These are phyloP conservation scores for Fallopia convolvulus DNA, from an alignment of 148 eudicot genomes.

Conservation along the genomic window DNA sequence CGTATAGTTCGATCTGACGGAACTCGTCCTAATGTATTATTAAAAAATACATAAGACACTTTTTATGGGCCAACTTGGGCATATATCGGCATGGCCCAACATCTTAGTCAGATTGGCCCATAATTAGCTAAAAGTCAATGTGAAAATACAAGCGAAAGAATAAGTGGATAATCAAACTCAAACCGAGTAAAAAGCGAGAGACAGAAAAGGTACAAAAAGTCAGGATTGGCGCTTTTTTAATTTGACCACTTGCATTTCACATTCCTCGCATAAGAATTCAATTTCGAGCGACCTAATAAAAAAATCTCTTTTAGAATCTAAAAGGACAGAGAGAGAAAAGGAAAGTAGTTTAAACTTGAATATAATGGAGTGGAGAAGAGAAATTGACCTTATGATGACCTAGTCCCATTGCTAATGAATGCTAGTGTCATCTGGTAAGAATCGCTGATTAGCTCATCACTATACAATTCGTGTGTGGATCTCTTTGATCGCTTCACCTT, in stretches of 20 bases:
- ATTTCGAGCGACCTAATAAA: neutral
- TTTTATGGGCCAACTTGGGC: neutral
- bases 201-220: neutral
- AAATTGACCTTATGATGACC: neutral
- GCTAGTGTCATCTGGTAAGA: neutral
- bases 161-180: neutral
- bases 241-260: neutral
- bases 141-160: neutral
- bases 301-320: neutral
- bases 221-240: neutral
- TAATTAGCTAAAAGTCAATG: neutral
- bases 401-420: neutral
- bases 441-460: neutral
- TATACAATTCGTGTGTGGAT: neutral
- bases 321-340: neutral
- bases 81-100: neutral
- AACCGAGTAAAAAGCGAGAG: neutral
- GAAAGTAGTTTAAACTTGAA: neutral
- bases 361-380: neutral
- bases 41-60: too few relatives aligned
- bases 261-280: neutral
- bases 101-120: neutral
- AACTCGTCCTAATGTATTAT: too few relatives aligned
- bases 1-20: too few relatives aligned
- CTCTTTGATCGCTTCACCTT: conserved; percentile 8